Evolutionary conservation across 73 alveolate genomes (phyloP).

Genomic region (Durusdinium trenchii): DNA sequence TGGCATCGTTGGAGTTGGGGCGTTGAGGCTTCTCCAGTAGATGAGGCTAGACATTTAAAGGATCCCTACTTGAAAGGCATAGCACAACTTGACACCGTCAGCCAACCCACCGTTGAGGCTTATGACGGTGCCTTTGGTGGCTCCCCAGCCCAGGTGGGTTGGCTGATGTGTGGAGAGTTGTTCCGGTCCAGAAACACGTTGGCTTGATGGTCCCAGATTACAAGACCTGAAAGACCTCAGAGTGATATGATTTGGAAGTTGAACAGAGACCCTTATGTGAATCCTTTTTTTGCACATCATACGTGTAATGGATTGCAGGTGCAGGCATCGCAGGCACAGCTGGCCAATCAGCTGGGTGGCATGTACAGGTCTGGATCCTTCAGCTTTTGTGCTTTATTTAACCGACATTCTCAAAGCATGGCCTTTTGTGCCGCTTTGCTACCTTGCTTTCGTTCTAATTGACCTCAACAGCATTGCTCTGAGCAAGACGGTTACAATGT

Average conservation of each 20-base stretch:
- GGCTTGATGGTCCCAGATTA: background rate
- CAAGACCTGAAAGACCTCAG: too few species aligned
- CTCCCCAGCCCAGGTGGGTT: slow-evolving; percentile 18
- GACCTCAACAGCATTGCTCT: too few species aligned
- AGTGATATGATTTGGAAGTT: too few species aligned
- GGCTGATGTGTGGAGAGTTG: background rate
- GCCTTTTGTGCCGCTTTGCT: background rate
- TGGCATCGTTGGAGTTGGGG: too few species aligned
- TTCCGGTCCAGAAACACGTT: background rate
- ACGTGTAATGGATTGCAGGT: background rate
- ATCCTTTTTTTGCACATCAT: too few species aligned
- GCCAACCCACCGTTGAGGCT: background rate
- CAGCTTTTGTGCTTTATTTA: background rate
- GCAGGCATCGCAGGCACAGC: slow-evolving; percentile 53
- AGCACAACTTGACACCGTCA: too few species aligned
- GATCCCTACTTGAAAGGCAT: too few species aligned
- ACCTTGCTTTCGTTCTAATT: too few species aligned
- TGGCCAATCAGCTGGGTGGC: slow-evolving; percentile 80
- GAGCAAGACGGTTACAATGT: too few species aligned
- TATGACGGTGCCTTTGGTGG: slow-evolving; percentile 93
- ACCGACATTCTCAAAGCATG: background rate
- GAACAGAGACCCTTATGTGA: too few species aligned
- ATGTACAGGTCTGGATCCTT: slow-evolving; percentile 2
- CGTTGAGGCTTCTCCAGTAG: too few species aligned
- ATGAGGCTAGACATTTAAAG: too few species aligned